Conservation (phyloP, 2,329 filamentous ascomycete genomes). For the Bipolaris bicolor region DNA sequence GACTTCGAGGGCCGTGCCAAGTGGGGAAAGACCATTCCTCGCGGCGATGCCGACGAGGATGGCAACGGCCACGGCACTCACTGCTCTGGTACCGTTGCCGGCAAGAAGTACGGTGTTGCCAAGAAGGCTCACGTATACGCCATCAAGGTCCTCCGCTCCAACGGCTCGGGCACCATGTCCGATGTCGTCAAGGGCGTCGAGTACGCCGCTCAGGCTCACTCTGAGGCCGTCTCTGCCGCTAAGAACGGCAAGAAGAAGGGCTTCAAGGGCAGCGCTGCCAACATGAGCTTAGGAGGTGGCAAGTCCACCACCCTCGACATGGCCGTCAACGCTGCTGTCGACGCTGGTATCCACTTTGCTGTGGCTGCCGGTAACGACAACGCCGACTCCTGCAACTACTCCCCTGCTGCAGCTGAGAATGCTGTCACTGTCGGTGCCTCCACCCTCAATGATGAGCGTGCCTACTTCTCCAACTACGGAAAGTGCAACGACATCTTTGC, state of each 20-base stretch:
- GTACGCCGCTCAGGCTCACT: slow-evolving; percentile 83
- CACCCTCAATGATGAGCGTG: slow-evolving; percentile 90
- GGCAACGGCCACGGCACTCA: slow-evolving; percentile 99
- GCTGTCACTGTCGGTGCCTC: slow-evolving; percentile 96
- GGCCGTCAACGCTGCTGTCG: slow-evolving; percentile 91
- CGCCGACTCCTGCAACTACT: slow-evolving; percentile 99
- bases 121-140: slow-evolving; percentile 98
- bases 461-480: slow-evolving; percentile 99
- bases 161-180: slow-evolving; percentile 97
- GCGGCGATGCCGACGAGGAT: slow-evolving; percentile 82
- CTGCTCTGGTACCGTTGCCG: slow-evolving; percentile 96
- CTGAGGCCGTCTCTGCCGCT: slow-evolving; percentile 74
- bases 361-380: slow-evolving; percentile 99
- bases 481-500: slow-evolving; percentile 99
- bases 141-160: slow-evolving; percentile 97
- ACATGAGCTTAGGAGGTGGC: slow-evolving; percentile 99
- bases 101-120: slow-evolving; percentile 98
- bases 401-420: slow-evolving; percentile 87
- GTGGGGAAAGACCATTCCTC: slow-evolving; percentile 97
- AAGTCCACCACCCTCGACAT: slow-evolving; percentile 91
- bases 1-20: slow-evolving; percentile 95
- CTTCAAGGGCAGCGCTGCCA: slow-evolving; percentile 98
- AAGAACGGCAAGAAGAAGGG: slow-evolving; percentile 91
- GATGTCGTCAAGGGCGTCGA: slow-evolving; percentile 99
- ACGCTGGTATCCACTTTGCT: slow-evolving; percentile 92